A percentile compares a stretch with the other conserved stretches of the same genome.
These are phyloP conservation scores for Amauroascus verrucosus DNA, from an alignment of 2,329 filamentous ascomycete species.

Conservation along the genomic window DNA sequence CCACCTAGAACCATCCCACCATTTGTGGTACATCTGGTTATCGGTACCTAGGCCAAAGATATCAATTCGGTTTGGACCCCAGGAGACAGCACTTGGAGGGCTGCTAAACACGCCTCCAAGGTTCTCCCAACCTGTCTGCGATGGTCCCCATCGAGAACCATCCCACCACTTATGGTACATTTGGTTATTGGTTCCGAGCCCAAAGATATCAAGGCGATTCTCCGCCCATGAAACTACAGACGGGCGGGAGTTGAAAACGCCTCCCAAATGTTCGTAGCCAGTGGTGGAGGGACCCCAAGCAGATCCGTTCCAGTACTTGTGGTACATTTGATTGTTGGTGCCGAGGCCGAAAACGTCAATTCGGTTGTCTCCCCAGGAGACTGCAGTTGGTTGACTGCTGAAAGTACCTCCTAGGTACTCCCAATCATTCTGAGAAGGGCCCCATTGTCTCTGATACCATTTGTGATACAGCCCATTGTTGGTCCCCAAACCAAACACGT, in stretches of 20 bases:
- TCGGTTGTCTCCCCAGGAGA: constrained; percentile 22
- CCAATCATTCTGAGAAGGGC: constrained; percentile 19
- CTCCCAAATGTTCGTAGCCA: constrained; percentile 16
- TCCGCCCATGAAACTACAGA: constrained; percentile 17
- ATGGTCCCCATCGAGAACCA: constrained; percentile 14
- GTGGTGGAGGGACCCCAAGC: constrained; percentile 14
- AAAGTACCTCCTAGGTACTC: constrained; percentile 25
- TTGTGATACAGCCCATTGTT: constrained; percentile 17
- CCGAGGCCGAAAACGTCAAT: constrained; percentile 25
- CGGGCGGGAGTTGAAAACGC: constrained; percentile 17
- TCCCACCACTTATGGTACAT: constrained; percentile 19
- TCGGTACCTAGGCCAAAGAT: constrained; percentile 19
- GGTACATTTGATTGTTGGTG: constrained; percentile 23
- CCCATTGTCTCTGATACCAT: constrained; percentile 16
- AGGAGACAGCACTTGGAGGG: constrained; percentile 18
- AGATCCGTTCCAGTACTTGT: constrained; percentile 22
- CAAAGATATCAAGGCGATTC: constrained; percentile 19
- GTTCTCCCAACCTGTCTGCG: constrained; percentile 15
- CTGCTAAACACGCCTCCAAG: constrained; percentile 18
- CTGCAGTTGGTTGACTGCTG: constrained; percentile 21
- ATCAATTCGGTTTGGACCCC: constrained; percentile 18
- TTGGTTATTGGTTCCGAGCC: constrained; percentile 17
- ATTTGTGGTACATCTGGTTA: constrained; percentile 17
- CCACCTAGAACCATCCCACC: constrained; percentile 16
- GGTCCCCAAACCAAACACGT: constrained; percentile 17